Conservation (phyloP, 345 rosid genomes). For the Triadica sebifera region DNA sequence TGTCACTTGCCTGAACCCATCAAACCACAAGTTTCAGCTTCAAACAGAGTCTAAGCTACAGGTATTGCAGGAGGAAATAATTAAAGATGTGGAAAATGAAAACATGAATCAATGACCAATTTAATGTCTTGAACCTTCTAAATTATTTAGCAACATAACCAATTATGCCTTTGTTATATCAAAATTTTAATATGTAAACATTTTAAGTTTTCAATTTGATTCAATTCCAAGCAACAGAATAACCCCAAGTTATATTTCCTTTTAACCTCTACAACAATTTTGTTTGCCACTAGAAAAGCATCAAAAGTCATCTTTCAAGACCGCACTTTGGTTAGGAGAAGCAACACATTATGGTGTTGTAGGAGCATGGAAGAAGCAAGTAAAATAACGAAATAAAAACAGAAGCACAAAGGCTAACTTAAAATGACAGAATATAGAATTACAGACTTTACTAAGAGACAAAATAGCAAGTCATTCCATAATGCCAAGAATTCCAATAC, state of each 20-base stretch:
- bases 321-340: background rate
- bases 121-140: background rate
- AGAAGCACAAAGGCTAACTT: background rate
- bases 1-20: background rate
- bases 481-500: background rate
- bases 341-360: background rate
- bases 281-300: background rate
- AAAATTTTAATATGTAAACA: background rate
- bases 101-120: background rate
- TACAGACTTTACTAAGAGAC: background rate
- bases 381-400: background rate
- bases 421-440: background rate
- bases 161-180: background rate
- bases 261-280: background rate
- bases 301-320: background rate
- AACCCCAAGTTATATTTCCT: background rate
- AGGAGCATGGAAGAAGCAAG: background rate
- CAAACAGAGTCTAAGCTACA: background rate
- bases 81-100: background rate
- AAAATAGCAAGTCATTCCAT: background rate
- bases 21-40: background rate
- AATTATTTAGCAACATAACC: background rate
- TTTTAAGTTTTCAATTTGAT: background rate
- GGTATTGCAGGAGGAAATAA: background rate
- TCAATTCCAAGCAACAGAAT: background rate